Base-by-base conservation (phyloP, 164 flowering plant species). In the Chimonanthus salicifolius region DNA sequence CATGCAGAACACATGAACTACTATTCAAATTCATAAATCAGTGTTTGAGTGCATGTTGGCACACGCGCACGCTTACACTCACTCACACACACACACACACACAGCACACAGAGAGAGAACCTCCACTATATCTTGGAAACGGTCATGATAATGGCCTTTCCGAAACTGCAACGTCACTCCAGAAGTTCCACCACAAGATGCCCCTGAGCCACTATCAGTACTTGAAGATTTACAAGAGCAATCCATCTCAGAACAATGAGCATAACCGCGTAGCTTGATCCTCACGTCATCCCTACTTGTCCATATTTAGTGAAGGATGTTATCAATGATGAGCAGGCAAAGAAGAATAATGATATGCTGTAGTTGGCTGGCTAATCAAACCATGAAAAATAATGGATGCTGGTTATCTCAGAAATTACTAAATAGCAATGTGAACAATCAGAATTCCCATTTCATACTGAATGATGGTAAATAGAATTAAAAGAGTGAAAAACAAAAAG, bases 121-220 rank as follows among this genome's bases (percentile, higher is more conserved):
- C 89, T 88, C 84, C 33, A 76, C 72, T 64, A 89, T 79, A 71
- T 94, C 92, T 75, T 68, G 77, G 71, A 67, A 89, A 20, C 84
- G 73, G 44, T 96, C 94, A 85, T 92, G 97, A 75, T 96, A 94
- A 72, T 80, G 83, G 44, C 98, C 99, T 67, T 80, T 84, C 64
- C 80, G 83, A 65, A 96, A 86, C 70, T 72, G 83, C 73, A 96
- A 44, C 62, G 84, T 85, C 69, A 92, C 83, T 47, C 66, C 64
- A 20, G 83, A 74, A 67, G 76, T 67, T 68, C 60, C 49, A 43
- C 44, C 72, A 64, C 65, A 68, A 21, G 51, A 65, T 67, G 50
- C 33, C 44, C 44, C 70, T 50, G 8, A 5, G 54, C 67, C 70
- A 4, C 47, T 49, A 65, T 71, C 73, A 33, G 33, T 33, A 33